Evolutionary conservation across 495 filamentous ascomycete species (phyloP).

Genomic region (Neurospora discreta): DNA sequence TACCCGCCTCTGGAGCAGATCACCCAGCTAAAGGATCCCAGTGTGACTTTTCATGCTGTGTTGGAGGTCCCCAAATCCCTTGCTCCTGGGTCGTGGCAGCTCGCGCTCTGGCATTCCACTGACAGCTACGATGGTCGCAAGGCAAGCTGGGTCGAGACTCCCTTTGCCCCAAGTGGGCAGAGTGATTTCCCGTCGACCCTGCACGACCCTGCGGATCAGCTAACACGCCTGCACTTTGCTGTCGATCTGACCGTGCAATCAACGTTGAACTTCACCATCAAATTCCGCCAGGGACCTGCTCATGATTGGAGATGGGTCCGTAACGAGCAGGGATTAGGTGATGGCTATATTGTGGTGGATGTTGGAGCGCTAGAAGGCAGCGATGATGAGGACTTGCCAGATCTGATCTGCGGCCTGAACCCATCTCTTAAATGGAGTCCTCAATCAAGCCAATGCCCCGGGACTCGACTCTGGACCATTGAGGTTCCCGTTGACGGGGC

Average conservation of each 20-base stretch:
- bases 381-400: conserved; percentile 34
- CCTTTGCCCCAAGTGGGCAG: conserved; percentile 29
- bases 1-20: conserved; percentile 63
- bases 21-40: conserved; percentile 40
- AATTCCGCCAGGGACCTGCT: conserved; percentile 47
- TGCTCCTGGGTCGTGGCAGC: conserved; percentile 52
- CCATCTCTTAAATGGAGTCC: conserved; percentile 44
- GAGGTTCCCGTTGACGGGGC: conserved; percentile 43
- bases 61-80: conserved; percentile 52
- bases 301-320: conserved; percentile 67
- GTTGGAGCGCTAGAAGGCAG: conserved; percentile 8
- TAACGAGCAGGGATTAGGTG: conserved; percentile 44
- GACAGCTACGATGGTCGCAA: conserved; percentile 9
- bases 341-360: conserved; percentile 53
- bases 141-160: conserved; percentile 37
- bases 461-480: conserved; percentile 61
- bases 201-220: conserved; percentile 21
- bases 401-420: conserved; percentile 52
- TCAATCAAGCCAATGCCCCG: conserved; percentile 54
- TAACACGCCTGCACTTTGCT: conserved; percentile 34
- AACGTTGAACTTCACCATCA: conserved; percentile 59
- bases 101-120: conserved; percentile 67
- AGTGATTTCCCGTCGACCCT: conserved; percentile 23
- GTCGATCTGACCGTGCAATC: conserved; percentile 29
- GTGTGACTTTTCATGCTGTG: conserved; percentile 56